phyloP scores from a whole-genome alignment of 495 filamentous ascomycete species.

The Neurospora tetrasperma region DNA sequence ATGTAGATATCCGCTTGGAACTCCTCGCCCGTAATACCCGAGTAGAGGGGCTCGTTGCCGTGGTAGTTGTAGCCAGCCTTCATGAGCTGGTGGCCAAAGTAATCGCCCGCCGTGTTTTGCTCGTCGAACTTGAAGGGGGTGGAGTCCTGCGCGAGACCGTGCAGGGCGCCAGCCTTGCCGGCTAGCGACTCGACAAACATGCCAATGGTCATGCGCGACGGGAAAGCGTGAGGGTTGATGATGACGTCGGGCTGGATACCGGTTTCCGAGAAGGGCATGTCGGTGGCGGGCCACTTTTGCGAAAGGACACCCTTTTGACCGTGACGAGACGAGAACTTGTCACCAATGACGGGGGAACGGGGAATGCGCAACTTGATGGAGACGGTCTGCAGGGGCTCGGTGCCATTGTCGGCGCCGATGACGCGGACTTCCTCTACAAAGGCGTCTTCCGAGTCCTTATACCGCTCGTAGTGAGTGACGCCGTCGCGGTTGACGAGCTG shows the following conservation, averaged over 20 bases:
- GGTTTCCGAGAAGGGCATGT: slow-evolving; percentile 97
- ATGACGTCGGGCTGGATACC: slow-evolving; percentile 96
- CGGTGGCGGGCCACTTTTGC: slow-evolving; percentile 88
- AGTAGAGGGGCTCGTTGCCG: slow-evolving; percentile 97
- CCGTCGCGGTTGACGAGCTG: slow-evolving; percentile 72
- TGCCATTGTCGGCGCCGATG: slow-evolving; percentile 71
- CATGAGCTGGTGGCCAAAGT: slow-evolving; percentile 89
- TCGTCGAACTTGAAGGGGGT: slow-evolving; percentile 94
- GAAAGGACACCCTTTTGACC: slow-evolving; percentile 96
- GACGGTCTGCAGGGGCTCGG: slow-evolving; percentile 71
- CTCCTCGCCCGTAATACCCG: slow-evolving; percentile 89
- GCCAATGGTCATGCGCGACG: slow-evolving; percentile 99
- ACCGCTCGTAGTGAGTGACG: slow-evolving; percentile 71
- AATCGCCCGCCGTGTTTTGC: slow-evolving; percentile 82
- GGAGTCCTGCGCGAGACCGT: slow-evolving; percentile 87
- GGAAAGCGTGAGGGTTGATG: slow-evolving; percentile 99
- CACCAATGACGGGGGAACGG: slow-evolving; percentile 83
- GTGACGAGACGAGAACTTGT: slow-evolving; percentile 97
- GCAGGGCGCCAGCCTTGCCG: slow-evolving; percentile 86
- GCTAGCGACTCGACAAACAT: slow-evolving; percentile 98
- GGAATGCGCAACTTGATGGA: slow-evolving; percentile 90
- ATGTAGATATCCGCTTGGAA: slow-evolving; percentile 93
- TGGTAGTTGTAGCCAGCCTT: slow-evolving; percentile 95
- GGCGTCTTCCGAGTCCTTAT: slow-evolving; percentile 79
- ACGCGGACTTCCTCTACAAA: slow-evolving; percentile 90